phyloP scores from a whole-genome alignment of 176 grass and related monocot genomes.

The Raddia guianensis region DNA sequence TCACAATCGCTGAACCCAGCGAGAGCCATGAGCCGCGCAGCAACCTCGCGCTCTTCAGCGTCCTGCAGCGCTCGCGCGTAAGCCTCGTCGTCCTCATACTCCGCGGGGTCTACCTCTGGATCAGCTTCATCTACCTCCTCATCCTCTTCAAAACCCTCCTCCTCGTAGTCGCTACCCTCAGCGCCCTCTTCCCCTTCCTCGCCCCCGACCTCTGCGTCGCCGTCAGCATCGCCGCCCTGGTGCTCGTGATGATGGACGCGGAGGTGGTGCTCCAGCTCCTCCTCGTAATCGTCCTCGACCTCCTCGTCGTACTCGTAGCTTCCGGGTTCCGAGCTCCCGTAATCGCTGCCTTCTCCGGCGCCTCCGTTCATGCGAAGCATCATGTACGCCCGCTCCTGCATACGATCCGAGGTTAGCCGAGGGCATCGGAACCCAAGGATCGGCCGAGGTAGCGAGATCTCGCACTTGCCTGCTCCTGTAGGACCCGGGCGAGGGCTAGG shows the following conservation, averaged over 20 bases:
- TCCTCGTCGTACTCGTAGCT: constrained; percentile 86
- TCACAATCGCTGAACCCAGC: constrained; percentile 87
- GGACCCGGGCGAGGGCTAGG: constrained; percentile 88
- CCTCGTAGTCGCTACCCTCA: constrained; percentile 80
- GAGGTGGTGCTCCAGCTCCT: constrained; percentile 54
- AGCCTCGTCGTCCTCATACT: constrained; percentile 81
- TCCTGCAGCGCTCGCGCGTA: constrained; percentile 90
- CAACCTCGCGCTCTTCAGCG: constrained; percentile 83
- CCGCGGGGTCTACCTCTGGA: constrained; percentile 55
- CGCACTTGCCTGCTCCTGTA: constrained; percentile 81
- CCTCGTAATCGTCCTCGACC: constrained; percentile 58
- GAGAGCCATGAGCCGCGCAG: constrained; percentile 76
- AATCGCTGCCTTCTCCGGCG: constrained; percentile 72
- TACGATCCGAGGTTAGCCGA: constrained; percentile 43
- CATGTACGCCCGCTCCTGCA: constrained; percentile 98
- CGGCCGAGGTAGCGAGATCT: constrained; percentile 39
- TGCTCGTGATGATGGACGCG: constrained; percentile 56
- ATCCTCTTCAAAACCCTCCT: constrained; percentile 73
- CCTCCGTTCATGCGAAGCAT: constrained; percentile 77
- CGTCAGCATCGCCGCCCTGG: constrained; percentile 9
- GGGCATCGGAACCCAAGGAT: constrained; percentile 36
- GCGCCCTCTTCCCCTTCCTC: constrained; percentile 47
- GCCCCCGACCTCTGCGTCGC: constrained; percentile 1
- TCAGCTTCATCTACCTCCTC: constrained; percentile 64
- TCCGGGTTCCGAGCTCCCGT: constrained; percentile 84